phyloP scores from a whole-genome alignment of 2,329 filamentous ascomycete genomes.

The Aspergillus puulaauensis region DNA sequence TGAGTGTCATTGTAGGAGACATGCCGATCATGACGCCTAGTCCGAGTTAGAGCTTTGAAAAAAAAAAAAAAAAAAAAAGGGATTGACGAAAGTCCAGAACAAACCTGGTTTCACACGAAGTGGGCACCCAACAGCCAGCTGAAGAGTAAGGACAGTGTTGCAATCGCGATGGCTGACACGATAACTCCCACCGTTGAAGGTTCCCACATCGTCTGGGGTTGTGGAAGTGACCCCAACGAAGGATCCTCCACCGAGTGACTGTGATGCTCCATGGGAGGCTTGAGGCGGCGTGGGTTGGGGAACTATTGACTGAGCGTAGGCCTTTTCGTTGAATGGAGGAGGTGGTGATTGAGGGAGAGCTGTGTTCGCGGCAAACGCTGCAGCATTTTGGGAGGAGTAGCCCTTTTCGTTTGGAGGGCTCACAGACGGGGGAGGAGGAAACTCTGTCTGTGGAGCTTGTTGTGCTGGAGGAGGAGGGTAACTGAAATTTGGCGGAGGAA shows the following conservation, averaged over 20 bases:
- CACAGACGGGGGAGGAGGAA: conserved; percentile 15
- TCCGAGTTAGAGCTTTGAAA: background rate
- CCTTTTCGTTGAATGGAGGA: background rate
- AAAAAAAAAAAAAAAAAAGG: background rate
- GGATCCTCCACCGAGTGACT: background rate
- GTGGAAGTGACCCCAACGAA: conserved; percentile 35
- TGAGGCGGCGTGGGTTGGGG: background rate
- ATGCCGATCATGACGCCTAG: conserved; percentile 88
- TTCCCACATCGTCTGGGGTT: conserved; percentile 81
- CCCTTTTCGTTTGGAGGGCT: conserved; percentile 15
- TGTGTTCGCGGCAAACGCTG: background rate
- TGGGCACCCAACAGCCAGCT: conserved; percentile 86
- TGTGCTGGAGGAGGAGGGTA: conserved; percentile 27
- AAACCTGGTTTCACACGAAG: conserved; percentile 73
- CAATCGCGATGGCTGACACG: conserved; percentile 88
- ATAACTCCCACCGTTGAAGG: conserved; percentile 94
- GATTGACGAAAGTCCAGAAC: background rate
- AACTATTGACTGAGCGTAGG: background rate
- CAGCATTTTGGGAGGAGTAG: background rate
- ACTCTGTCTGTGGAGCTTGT: conserved; percentile 12
- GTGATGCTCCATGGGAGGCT: background rate
- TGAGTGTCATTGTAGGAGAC: conserved; percentile 82
- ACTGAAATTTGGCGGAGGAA: conserved; percentile 22
- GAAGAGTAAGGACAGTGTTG: conserved; percentile 85
- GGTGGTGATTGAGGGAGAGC: background rate